Evolutionary conservation across 768 basidiomycete genomes (phyloP), one percentile per base, ranked within the genome.

Genomic region (Leccinum boreale): DNA sequence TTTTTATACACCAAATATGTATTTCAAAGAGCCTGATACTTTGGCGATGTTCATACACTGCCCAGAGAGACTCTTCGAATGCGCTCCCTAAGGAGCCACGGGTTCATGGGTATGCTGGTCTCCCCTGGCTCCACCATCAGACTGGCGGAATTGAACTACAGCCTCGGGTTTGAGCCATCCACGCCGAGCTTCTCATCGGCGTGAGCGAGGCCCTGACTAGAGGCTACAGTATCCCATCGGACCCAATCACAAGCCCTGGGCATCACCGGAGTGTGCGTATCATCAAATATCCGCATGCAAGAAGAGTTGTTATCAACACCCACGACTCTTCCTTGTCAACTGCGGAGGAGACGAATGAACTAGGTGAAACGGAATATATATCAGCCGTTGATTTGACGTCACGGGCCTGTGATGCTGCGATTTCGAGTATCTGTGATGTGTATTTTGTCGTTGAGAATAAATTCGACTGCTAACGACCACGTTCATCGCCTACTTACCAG

Each of bases 131-230:
- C 6, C 19, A 55, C 78, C 2, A 76, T 93, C 23, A 83, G 86
- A 15, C 91, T 92, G 0, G 77, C 86, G 0, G 90, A 94, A 65
- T 79, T 94, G 36, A 86, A 91, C 71, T 94, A 81, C 67, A 88
- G 8, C 7, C 19, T 44, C 42, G 12, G 11, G 6, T 42, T 42
- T 42, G n/a, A 42, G n/a, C 15, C n/a, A 7, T 17, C 36, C 36
- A 17, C 36, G 17, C 15, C 17, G 9, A 42, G 39, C n/a, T 42
- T 39, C 39, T n/a, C 1, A 19, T 42, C 39, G 39, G 39, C 39
- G n/a, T 11, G 39, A 39, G 12, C 35, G 35, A 36, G 36, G 17
- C 36, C 36, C 7, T 8, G 17, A 36, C 35, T 36, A 36, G 15
- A 33, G 33, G 33, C 14, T 11, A 33, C 14, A 36, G 35, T 9